Evolutionary conservation across 208 protist species (phyloP).

Genomic region (Histomonas meleagridis): DNA sequence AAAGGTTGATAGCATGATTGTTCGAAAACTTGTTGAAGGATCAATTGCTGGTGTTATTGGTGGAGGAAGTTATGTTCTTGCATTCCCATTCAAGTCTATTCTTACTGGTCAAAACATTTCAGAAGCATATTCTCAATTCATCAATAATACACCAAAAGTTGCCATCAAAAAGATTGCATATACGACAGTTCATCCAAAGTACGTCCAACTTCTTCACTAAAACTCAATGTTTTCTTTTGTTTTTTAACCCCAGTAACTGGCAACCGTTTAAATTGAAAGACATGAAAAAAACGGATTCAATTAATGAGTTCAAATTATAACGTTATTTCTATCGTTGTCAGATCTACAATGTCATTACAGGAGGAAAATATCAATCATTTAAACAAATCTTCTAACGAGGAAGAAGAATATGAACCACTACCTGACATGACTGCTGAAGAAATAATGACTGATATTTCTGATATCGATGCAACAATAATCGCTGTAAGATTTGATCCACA

Average conservation of each 20-base stretch:
- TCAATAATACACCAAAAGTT: background rate
- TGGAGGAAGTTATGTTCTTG: background rate
- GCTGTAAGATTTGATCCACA: background rate
- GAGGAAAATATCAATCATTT: no score
- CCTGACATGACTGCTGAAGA: background rate
- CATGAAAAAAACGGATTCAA: no score
- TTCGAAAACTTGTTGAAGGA: background rate
- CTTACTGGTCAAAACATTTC: background rate
- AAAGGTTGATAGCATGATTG: background rate
- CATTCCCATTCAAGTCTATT: background rate
- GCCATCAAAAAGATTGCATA: conserved; percentile 18
- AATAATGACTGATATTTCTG: background rate
- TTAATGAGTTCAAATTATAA: no score
- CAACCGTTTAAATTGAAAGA: no score
- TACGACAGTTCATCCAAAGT: background rate
- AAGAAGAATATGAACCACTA: background rate
- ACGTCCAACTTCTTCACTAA: background rate
- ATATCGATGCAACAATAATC: background rate
- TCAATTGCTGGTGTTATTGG: background rate
- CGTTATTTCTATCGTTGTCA: no score
- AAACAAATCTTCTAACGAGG: no score
- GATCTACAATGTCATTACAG: no score
- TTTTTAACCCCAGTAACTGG: no score
- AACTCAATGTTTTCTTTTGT: no score
- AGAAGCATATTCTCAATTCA: background rate